Base-by-base conservation (phyloP, 1,284 basidiomycete species). In the Cystobasidium slooffiae region DNA sequence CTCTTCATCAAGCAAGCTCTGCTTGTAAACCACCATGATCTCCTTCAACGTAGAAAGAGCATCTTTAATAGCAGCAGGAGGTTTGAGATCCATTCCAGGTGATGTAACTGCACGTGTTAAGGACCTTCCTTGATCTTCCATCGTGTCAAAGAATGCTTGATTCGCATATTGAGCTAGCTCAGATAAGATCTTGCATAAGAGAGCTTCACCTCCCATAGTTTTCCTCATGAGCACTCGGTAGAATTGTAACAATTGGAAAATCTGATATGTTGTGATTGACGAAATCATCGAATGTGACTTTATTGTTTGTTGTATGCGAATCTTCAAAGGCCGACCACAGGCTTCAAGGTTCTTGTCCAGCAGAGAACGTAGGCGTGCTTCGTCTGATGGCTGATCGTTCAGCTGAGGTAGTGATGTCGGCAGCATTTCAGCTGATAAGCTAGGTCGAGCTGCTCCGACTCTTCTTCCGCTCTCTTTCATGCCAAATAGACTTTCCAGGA, bases 241-340 rank as follows among this genome's bases (percentile, higher is more conserved):
- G 81, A 98, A 99, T 78, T 96, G 91, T 3, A 99, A 83, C n/a
- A 98, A 85, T 78, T 94, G 97, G 55, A 93, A 90, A 67, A 99
- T 89, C 81, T 92, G 92, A 84, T 96, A 98, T 0, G 91, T 88
- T 65, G 91, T 88, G 74, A 98, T 93, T 75, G 91, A 90, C 77
- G 93, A 94, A 51, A 73, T 73, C 47, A 73, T 53, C 82, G 97
- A 94, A 82, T 98, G 95, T 5, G 89, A 91, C 63, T 91, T 88
- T 47, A 97, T 88, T 6, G 94, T 97, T 82, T 98, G 95, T 80
- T 93, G 88, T 44, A 98, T 90, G 24, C 96, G 88, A 55, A 91
- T 85, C 90, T 94, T 92, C 68, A 96, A 84, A 6, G 96, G 95
- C 31, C 90, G 87, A 75, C 92, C 92, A 55, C 97, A 85, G 44